Conservation (phyloP, 2,329 filamentous ascomycete genomes). For the Zasmidium cellare region DNA sequence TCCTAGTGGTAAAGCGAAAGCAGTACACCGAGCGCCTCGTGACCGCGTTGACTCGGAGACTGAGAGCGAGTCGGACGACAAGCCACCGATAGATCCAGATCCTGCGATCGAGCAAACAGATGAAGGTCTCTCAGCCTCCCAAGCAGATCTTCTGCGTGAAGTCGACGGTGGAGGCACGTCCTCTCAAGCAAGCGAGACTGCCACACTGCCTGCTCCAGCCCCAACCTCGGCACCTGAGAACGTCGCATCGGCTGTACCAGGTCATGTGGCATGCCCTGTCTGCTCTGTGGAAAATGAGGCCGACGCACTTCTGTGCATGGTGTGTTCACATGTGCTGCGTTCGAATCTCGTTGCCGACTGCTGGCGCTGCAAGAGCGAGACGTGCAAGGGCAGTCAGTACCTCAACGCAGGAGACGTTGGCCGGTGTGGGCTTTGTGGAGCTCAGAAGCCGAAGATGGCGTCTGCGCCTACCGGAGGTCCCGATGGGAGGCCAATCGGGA, state of each 20-base stretch:
- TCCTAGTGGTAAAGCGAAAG: background rate
- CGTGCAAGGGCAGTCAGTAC: conserved; percentile 61
- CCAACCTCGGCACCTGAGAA: background rate
- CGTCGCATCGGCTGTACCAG: conserved; percentile 32
- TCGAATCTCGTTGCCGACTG: conserved; percentile 52
- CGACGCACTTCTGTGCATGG: conserved; percentile 59
- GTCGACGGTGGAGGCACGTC: conserved; percentile 7
- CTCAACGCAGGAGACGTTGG: conserved; percentile 69
- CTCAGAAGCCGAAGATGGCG: conserved; percentile 24
- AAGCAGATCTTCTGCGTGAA: conserved; percentile 10
- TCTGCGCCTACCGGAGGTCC: background rate
- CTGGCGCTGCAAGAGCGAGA: conserved; percentile 64
- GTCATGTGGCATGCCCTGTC: conserved; percentile 46
- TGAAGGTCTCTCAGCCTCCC: conserved; percentile 1
- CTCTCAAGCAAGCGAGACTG: conserved; percentile 6
- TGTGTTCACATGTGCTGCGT: conserved; percentile 71
- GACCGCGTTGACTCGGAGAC: conserved; percentile 14
- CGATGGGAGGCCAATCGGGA: conserved; percentile 20
- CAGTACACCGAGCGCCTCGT: background rate
- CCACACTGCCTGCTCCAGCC: background rate
- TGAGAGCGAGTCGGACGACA: conserved; percentile 11
- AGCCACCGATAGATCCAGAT: background rate
- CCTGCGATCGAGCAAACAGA: background rate
- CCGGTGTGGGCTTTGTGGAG: conserved; percentile 69
- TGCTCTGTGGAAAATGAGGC: conserved; percentile 68